Conservation (phyloP, 2,329 filamentous ascomycete species). For the Phialemoniopsis sp. region DNA sequence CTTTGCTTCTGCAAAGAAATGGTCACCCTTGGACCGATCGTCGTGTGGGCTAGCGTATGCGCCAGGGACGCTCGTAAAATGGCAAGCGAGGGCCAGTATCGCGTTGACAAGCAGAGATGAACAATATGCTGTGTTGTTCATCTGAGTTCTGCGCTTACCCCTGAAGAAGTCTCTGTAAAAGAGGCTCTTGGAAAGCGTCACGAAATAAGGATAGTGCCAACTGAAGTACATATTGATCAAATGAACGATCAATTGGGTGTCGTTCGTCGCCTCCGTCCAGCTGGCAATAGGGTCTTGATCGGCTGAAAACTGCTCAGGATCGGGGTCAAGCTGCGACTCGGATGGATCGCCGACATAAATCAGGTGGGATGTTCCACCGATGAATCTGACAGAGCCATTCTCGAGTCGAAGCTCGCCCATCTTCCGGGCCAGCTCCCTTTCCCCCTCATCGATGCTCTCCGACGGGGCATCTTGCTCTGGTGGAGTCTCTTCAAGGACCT, state of each 20-base stretch:
- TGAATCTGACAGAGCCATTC: constrained; percentile 83
- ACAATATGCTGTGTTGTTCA: constrained; percentile 68
- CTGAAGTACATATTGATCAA: constrained; percentile 97
- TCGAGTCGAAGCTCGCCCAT: constrained; percentile 89
- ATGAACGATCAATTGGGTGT: constrained; percentile 75
- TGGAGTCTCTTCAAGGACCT: constrained; percentile 24
- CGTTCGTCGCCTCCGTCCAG: constrained; percentile 84
- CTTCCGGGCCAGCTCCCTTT: constrained; percentile 82
- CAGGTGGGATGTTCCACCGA: constrained; percentile 90
- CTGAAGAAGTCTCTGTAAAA: constrained; percentile 83
- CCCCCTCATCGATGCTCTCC: constrained; percentile 43
- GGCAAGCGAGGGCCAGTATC: constrained; percentile 88
- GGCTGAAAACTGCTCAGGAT: constrained; percentile 28
- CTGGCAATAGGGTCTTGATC: constrained; percentile 70
- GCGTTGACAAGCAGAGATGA: constrained; percentile 88
- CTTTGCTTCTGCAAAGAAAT: constrained; percentile 94
- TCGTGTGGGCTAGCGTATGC: constrained; percentile 70
- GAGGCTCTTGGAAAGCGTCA: constrained; percentile 77
- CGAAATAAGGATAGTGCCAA: constrained; percentile 97
- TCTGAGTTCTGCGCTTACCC: constrained; percentile 54
- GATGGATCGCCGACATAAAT: constrained; percentile 66
- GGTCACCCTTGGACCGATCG: constrained; percentile 83
- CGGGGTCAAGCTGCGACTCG: constrained; percentile 11
- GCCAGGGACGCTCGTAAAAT: constrained; percentile 76
- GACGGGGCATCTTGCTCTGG: no score